These are phyloP conservation scores for Gossypium stocksii DNA, from an alignment of 345 rosid genomes.

Conservation along the genomic window DNA sequence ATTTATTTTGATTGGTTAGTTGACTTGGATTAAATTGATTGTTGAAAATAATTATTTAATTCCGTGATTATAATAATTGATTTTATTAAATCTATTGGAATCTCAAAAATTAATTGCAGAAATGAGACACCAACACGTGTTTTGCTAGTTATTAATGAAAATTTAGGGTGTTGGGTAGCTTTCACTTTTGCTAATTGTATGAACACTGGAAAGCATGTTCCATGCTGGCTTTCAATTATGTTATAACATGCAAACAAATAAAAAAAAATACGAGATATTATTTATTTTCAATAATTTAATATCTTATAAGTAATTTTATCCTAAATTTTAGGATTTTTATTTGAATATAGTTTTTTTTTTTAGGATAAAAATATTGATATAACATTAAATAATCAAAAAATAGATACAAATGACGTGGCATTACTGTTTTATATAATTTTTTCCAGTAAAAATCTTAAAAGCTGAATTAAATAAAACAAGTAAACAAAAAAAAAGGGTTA, in stretches of 20 bases:
- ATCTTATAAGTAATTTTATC: fast-evolving
- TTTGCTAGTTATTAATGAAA: not conserved
- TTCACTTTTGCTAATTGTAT: not conserved
- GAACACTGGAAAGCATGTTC: not conserved
- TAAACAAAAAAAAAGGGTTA: too few species aligned
- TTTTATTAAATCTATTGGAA: too few species aligned
- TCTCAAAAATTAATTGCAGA: too few species aligned
- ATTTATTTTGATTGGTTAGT: too few species aligned
- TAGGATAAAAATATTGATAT: fast-evolving
- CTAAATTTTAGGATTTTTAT: fast-evolving
- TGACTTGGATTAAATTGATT: too few species aligned
- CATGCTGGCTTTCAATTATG: not conserved
- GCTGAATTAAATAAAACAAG: not conserved
- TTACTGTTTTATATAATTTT: fast-evolving
- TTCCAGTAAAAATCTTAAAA: not conserved
- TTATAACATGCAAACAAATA: not conserved
- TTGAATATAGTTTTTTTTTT: too few species aligned
- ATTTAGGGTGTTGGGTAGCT: not conserved
- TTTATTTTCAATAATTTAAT: too few species aligned
- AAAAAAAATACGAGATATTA: too few species aligned
- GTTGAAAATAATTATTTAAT: too few species aligned
- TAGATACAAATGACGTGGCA: fast-evolving
- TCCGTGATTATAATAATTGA: too few species aligned
- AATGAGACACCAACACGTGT: not conserved
- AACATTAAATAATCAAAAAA: too few species aligned